Evolutionary conservation across 768 basidiomycete species (phyloP), one percentile per base, ranked within the genome.

Genomic region (Xerocomellus dryophilus): DNA sequence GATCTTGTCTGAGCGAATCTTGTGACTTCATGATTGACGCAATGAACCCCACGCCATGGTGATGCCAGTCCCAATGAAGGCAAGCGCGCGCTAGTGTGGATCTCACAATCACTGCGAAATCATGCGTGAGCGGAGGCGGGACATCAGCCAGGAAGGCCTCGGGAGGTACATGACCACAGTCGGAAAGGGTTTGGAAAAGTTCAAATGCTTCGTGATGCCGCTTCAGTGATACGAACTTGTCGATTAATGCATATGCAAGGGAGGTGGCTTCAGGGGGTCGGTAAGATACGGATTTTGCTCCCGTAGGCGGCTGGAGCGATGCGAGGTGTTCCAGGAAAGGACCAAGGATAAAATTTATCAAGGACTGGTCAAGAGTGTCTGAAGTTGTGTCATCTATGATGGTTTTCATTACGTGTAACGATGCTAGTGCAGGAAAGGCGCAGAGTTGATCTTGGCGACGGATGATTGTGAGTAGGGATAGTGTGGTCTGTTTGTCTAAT

Each of bases 1-100:
- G 27, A 25, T 60, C 58, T 14, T 53, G 53, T 43, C 58, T 64
- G 40, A 62, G 51, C 4, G 60, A 55, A 51, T 64, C 57, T 52
- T 57, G 61, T 21, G 61, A 62, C 41, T 62, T 50, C 49, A 71
- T 57, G 50, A 65, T 64, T 7, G 64, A 57, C 4, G 61, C 63
- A 41, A 83, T 62, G 29, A 83, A 66, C 8, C 51, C 60, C 12
- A 74, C 63, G 2, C 80, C 81, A 36, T 75, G 70, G 25, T 61
- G 50, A 45, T 72, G 69, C 81, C 81, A 85, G 39, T 76, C 71
- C 80, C 81, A 85, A 57, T 78, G 72, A 36, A 83, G 60, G 56
- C 81, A 78, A 7, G 84, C 74, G 42, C 77, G 76, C 10, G 80
- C 73, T 32, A 85, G 63, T 12, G 80, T 74, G 23, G 77, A 72